Percentiles rank a stretch among this genome's conserved stretches.
Conservation (phyloP, 2,329 filamentous ascomycete species). For the Fusarium subtropicale region DNA sequence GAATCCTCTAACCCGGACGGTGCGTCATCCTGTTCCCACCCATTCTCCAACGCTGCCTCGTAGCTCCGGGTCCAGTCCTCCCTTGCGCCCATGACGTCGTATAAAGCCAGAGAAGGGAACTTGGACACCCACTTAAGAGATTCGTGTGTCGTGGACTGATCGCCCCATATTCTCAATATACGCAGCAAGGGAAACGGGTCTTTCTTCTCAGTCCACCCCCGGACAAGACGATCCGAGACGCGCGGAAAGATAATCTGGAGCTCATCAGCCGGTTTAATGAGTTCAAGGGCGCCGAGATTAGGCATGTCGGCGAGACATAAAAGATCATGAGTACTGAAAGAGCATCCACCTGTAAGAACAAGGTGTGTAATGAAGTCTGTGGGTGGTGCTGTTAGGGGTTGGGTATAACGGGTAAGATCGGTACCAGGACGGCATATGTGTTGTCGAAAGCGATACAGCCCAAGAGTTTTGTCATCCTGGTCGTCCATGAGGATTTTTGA, state of each 20-base stretch:
- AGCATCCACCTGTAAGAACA: slow-evolving; percentile 53
- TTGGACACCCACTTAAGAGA: slow-evolving; percentile 56
- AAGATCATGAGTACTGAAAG: slow-evolving; percentile 55
- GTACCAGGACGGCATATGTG: slow-evolving; percentile 54
- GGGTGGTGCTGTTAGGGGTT: slow-evolving; percentile 52
- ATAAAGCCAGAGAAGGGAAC: slow-evolving; percentile 60
- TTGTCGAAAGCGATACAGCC: slow-evolving; percentile 55
- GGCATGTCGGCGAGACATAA: slow-evolving; percentile 56
- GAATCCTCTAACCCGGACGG: slow-evolving; percentile 48
- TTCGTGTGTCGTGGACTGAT: slow-evolving; percentile 53
- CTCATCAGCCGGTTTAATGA: slow-evolving; percentile 55
- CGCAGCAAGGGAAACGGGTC: slow-evolving; percentile 61
- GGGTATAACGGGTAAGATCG: slow-evolving; percentile 52
- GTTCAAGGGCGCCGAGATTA: slow-evolving; percentile 62
- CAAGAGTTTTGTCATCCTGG: slow-evolving; percentile 52
- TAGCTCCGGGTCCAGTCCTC: slow-evolving; percentile 53
- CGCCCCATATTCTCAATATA: slow-evolving; percentile 60
- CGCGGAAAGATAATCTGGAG: slow-evolving; percentile 49
- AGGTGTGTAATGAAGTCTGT: slow-evolving; percentile 57
- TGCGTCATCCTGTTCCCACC: slow-evolving; percentile 52
- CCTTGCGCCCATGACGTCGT: slow-evolving; percentile 55
- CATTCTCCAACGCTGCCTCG: slow-evolving; percentile 43
- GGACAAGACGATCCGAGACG: slow-evolving; percentile 59
- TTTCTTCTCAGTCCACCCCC: slow-evolving; percentile 57
- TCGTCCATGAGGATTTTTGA: slow-evolving; percentile 51